Base-by-base conservation (phyloP, 495 filamentous ascomycete species). In the Amorphotheca resinae region DNA sequence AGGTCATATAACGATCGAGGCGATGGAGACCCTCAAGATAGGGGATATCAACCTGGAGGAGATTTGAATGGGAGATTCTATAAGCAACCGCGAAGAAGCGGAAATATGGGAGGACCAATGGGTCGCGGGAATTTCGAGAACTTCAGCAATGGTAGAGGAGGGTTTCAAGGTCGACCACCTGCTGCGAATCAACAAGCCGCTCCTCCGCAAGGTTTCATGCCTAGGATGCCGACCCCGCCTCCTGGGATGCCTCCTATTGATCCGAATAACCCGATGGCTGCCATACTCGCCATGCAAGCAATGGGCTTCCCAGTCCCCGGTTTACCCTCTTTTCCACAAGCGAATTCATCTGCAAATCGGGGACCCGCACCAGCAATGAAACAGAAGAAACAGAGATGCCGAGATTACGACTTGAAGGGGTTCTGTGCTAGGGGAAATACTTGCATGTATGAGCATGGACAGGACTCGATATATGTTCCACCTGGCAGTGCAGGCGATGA, bases 331-430 rank as follows among this genome's bases (percentile, higher is more conserved):
- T 64, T 74, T 56, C 42, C 44, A 46, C 51, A 33, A 52, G 17
- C 45, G 25, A 33, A 46, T 6, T 52, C 54, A 33, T 53, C 55
- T 3, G 49, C 48, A 7, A 25, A 9, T 4, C 21, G 35, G 25
- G 46, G 36, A 25, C 46, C 48, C 16, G 12, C 51, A 16, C 25
- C 35, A 11, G 17, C 22, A 0, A 21, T 14, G 4, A 52, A 48
- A 14, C 60, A 55, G 44, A 65, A 59, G 55, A 65, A 66, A 44
- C 46, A 77, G 55, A 70, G 80, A 44, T 96, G 89, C 54, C 76
- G 78, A 33, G 87, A 94, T 57, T 96, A 87, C 56, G 88, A 95
- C 48, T 76, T 71, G 1, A 86, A 87, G 50, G 91, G 91, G 0
- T 93, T 80, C 49, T 96, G 89, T 53, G 74, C 82, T 23, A 61